These are phyloP conservation scores for Fusarium sp. DNA, from an alignment of 2,329 filamentous ascomycete species.

Conservation along the genomic window DNA sequence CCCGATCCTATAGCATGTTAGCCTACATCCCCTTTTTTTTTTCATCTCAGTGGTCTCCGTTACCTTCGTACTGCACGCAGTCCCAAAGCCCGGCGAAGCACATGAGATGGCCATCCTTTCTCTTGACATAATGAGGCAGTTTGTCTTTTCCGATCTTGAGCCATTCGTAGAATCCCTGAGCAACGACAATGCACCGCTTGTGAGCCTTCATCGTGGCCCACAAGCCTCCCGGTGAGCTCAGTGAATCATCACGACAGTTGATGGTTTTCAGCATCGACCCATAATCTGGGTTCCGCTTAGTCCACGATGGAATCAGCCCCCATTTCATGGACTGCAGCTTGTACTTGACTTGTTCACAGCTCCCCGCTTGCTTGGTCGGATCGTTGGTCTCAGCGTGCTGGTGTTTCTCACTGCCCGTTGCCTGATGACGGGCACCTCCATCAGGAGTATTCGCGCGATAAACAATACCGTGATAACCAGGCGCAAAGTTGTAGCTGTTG, in stretches of 20 bases:
- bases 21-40: neutral
- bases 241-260: slow-evolving; percentile 91
- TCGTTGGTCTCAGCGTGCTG: neutral
- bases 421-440: slow-evolving; percentile 58
- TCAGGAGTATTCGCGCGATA: slow-evolving; percentile 79
- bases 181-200: slow-evolving; percentile 87
- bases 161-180: slow-evolving; percentile 97
- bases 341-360: slow-evolving; percentile 62
- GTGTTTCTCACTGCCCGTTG: slow-evolving; percentile 10
- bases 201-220: slow-evolving; percentile 90
- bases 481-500: slow-evolving; percentile 91
- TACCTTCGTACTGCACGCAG: slow-evolving; percentile 79
- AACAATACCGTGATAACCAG: slow-evolving; percentile 83
- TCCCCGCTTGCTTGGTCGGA: neutral
- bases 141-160: slow-evolving; percentile 81
- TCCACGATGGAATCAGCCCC: slow-evolving; percentile 95
- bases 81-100: slow-evolving; percentile 94
- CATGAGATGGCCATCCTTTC: slow-evolving; percentile 84
- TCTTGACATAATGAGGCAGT: slow-evolving; percentile 81
- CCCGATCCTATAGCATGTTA: slow-evolving; percentile 46
- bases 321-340: slow-evolving; percentile 95
- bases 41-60: slow-evolving; percentile 11
- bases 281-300: slow-evolving; percentile 81
- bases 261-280: slow-evolving; percentile 83
- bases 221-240: slow-evolving; percentile 78